These are phyloP conservation scores for Chalaropsis ovoidea DNA, from an alignment of 2,329 filamentous ascomycete genomes.

Conservation along the genomic window DNA sequence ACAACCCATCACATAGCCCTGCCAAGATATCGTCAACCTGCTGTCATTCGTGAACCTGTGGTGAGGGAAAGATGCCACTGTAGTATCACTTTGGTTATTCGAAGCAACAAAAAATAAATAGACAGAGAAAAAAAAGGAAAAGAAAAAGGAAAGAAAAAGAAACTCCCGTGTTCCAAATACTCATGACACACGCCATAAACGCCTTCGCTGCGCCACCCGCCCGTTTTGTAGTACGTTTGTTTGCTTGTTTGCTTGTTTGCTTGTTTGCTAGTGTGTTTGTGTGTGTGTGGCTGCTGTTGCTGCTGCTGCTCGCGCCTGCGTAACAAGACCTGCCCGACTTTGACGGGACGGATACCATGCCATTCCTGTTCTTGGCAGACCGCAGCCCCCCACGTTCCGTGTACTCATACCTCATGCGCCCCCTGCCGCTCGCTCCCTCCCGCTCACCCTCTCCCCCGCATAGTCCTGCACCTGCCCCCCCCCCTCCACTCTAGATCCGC, in stretches of 20 bases:
- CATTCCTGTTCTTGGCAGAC: too few species aligned
- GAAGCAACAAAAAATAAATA: too few species aligned
- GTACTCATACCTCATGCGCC: neutral
- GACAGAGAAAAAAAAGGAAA: neutral
- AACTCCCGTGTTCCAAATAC: neutral
- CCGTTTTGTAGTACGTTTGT: constrained; percentile 10
- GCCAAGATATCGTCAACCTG: constrained; percentile 7
- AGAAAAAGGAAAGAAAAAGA: neutral
- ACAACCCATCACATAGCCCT: neutral
- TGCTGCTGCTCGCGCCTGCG: neutral
- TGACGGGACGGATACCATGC: too few species aligned
- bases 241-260: neutral
- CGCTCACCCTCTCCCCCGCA: neutral
- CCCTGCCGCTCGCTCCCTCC: neutral
- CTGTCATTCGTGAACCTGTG: neutral
- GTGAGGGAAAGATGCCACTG: too few species aligned
- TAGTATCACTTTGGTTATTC: too few species aligned
- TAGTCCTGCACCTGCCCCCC: neutral
- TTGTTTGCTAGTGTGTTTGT: neutral
- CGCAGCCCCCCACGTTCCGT: too few species aligned
- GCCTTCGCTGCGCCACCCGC: constrained; percentile 14
- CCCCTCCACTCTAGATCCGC: constrained; percentile 35
- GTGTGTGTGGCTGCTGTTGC: too few species aligned
- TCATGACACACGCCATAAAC: constrained; percentile 18
- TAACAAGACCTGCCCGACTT: too few species aligned